Evolutionary conservation across 2,329 filamentous ascomycete species (phyloP).

Genomic region (Colletotrichum sansevieriae): DNA sequence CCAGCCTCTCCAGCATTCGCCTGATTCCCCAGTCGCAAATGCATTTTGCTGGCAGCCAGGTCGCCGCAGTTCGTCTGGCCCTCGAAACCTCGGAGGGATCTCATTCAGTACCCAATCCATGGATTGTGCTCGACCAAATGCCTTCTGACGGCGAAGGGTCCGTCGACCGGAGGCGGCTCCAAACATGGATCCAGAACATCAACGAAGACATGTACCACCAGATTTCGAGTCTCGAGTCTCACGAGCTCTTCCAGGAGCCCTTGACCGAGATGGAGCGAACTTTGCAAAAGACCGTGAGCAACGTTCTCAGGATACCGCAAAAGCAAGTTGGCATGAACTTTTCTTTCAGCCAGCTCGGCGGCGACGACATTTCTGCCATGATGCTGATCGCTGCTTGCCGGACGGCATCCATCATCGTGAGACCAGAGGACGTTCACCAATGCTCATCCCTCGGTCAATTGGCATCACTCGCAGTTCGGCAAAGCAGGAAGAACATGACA

Average conservation of each 20-base stretch:
- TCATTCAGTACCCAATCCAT: constrained; percentile 58
- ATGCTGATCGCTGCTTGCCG: constrained; percentile 55
- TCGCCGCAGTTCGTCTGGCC: constrained; percentile 53
- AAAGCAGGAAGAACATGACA: constrained; percentile 47
- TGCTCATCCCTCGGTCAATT: constrained; percentile 55
- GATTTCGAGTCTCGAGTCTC: constrained; percentile 58
- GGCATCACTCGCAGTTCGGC: constrained; percentile 52
- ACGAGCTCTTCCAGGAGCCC: constrained; percentile 52
- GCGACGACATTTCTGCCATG: constrained; percentile 55
- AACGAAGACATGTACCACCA: constrained; percentile 60
- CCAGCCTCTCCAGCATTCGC: constrained; percentile 49
- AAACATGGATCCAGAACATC: constrained; percentile 68
- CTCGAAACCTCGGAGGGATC: constrained; percentile 49
- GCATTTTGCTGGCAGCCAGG: constrained; percentile 56
- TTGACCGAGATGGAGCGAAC: constrained; percentile 54
- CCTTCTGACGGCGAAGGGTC: constrained; percentile 56
- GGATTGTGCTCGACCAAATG: constrained; percentile 62
- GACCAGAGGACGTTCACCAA: constrained; percentile 53
- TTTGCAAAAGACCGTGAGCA: constrained; percentile 55
- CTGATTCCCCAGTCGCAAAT: constrained; percentile 54
- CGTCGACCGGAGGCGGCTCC: constrained; percentile 59
- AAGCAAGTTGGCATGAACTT: constrained; percentile 58
- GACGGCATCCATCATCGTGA: constrained; percentile 54
- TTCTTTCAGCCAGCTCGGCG: constrained; percentile 56
- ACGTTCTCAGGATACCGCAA: constrained; percentile 53